phyloP scores from a whole-genome alignment of 73 alveolate genomes.

The Paramecium octaurelia region DNA sequence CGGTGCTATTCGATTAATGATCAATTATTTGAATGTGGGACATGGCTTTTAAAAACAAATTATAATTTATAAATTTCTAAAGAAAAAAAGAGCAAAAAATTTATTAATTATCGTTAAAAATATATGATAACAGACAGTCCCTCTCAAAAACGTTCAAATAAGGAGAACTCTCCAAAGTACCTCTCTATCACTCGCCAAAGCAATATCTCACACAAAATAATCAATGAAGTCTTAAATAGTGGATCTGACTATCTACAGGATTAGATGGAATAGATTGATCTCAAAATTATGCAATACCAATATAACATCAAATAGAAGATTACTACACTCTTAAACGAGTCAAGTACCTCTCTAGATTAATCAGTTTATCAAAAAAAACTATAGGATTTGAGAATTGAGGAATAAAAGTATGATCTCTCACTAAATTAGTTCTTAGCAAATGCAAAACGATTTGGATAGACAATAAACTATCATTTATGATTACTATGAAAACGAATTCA shows the following conservation, averaged over 20 bases:
- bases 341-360: neutral
- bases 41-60: neutral
- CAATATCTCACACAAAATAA: neutral
- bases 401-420: neutral
- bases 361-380: neutral
- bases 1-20: neutral
- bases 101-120: slow-evolving; percentile 12
- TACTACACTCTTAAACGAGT: neutral
- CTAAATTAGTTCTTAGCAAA: neutral
- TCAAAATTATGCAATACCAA: slow-evolving; percentile 8
- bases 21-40: neutral
- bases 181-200: neutral
- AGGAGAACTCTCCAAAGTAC: slow-evolving; percentile 13
- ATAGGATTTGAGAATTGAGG: neutral
- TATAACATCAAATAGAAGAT: neutral
- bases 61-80: neutral
- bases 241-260: slow-evolving; percentile 21
- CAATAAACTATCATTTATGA: slow-evolving; percentile 4
- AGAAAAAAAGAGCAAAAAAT: neutral
- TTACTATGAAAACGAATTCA: slow-evolving; percentile 26
- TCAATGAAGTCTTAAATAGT: neutral
- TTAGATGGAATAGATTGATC: neutral
- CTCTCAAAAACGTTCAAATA: slow-evolving; percentile 7
- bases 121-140: slow-evolving; percentile 34
- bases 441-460: slow-evolving; percentile 18